A percentile compares a stretch with the other conserved stretches of the same genome.
phyloP scores from a whole-genome alignment of 2,329 filamentous ascomycete genomes.

The Xylaria sp. region DNA sequence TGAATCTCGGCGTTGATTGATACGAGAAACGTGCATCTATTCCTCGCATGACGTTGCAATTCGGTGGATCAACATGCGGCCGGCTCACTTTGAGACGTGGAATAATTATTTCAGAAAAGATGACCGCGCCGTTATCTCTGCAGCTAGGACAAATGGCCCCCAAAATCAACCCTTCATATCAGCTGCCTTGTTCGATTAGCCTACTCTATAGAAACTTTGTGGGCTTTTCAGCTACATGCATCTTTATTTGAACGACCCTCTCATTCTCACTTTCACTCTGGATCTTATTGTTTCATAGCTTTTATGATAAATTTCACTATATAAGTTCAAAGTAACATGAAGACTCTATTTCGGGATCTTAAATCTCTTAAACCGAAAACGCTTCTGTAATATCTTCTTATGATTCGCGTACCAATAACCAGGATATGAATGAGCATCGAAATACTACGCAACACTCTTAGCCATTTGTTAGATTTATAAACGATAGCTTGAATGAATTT shows the following conservation, averaged over 20 bases:
- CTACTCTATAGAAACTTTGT: not conserved
- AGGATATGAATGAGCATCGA: too few relatives aligned
- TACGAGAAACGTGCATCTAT: not conserved
- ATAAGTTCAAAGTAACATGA: too few relatives aligned
- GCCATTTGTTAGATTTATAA: too few relatives aligned
- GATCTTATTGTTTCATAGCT: too few relatives aligned
- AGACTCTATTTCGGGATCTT: too few relatives aligned
- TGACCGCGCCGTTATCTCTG: not conserved
- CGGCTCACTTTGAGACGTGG: slow-evolving; percentile 8
- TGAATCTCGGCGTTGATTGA: not conserved
- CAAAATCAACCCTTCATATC: not conserved
- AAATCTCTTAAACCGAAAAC: too few relatives aligned
- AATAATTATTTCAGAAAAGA: slow-evolving; percentile 6
- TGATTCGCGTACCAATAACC: too few relatives aligned
- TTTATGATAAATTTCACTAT: not conserved
- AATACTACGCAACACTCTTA: too few relatives aligned
- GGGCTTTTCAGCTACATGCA: not conserved
- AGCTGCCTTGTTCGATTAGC: not conserved
- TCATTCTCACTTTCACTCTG: too few relatives aligned
- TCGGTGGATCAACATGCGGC: not conserved
- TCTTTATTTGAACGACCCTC: not conserved
- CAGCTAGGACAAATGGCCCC: not conserved
- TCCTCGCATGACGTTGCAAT: not conserved
- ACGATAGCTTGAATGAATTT: too few relatives aligned
- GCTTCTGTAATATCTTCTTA: too few relatives aligned